phyloP scores from a whole-genome alignment of 2,329 filamentous ascomycete species.

The Aspergillus spinulosporus region DNA sequence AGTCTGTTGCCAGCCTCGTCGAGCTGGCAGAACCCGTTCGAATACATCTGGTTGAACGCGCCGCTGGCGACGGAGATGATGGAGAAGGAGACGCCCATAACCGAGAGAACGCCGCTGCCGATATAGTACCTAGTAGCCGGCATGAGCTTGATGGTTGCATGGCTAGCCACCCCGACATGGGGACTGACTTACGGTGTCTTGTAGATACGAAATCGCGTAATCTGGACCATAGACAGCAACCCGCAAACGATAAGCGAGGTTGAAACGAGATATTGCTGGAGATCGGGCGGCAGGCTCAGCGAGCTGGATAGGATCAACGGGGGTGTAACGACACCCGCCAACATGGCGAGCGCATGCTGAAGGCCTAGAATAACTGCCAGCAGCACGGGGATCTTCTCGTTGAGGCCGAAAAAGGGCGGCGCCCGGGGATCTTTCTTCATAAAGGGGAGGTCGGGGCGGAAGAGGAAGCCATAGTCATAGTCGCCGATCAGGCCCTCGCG shows the following conservation, averaged over 20 bases:
- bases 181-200: conserved; percentile 42
- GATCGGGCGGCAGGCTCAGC: conserved; percentile 46
- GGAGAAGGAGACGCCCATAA: conserved; percentile 68
- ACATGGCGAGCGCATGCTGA: conserved; percentile 69
- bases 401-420: conserved; percentile 68
- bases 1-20: conserved; percentile 58
- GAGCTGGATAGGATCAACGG: conserved; percentile 9
- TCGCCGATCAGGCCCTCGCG: conserved; percentile 75
- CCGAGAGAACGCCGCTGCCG: conserved; percentile 66
- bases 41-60: conserved; percentile 64
- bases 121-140: conserved; percentile 56
- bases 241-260: conserved; percentile 68
- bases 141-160: background rate
- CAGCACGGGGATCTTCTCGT: conserved; percentile 66
- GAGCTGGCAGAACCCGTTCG: conserved; percentile 61
- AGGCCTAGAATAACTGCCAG: conserved; percentile 67
- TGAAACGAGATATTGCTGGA: conserved; percentile 64
- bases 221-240: conserved; percentile 64
- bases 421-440: conserved; percentile 61
- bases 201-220: conserved; percentile 64
- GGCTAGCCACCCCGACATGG: too few species aligned
- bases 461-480: conserved; percentile 89
- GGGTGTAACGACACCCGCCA: conserved; percentile 46
- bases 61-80: conserved; percentile 65
- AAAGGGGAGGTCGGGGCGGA: conserved; percentile 79